Evolutionary conservation across 2,329 filamentous ascomycete genomes (phyloP).

Genomic region (Sclerotinia sclerotiorum): DNA sequence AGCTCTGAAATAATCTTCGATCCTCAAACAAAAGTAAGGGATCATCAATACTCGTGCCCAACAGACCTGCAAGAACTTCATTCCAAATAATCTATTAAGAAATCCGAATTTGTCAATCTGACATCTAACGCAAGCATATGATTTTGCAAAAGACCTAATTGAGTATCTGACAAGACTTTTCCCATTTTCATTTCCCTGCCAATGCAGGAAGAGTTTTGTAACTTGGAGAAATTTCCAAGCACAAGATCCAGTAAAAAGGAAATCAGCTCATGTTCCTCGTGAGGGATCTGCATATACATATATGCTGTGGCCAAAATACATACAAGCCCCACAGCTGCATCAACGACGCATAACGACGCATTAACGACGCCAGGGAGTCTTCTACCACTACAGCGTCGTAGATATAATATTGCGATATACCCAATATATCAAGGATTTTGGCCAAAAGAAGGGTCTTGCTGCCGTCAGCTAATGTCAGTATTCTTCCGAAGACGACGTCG

Average conservation of each 20-base stretch:
- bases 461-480: constrained; percentile 21
- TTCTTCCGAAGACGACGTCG: constrained; percentile 10
- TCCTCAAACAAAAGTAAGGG: neutral
- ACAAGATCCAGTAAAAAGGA: constrained; percentile 3
- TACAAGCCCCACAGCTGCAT: constrained; percentile 15
- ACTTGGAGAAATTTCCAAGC: constrained; percentile 8
- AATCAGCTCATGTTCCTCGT: constrained; percentile 20
- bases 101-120: constrained; percentile 9
- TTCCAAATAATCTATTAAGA: neutral
- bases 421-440: constrained; percentile 21
- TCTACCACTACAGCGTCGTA: constrained; percentile 14
- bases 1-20: neutral
- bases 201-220: constrained; percentile 8
- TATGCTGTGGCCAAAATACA: constrained; percentile 13
- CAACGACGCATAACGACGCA: neutral
- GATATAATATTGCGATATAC: constrained; percentile 14
- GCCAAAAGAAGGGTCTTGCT: constrained; percentile 8
- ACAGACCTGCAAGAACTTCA: neutral
- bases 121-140: constrained; percentile 5
- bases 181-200: constrained; percentile 1
- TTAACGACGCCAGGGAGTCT: constrained; percentile 9
- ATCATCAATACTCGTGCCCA: constrained; percentile 9
- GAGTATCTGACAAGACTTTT: constrained; percentile 4
- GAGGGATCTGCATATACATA: constrained; percentile 22
- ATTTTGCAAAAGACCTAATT: constrained; percentile 12